phyloP scores from a whole-genome alignment of 164 flowering plant genomes.

The Annona cherimola region DNA sequence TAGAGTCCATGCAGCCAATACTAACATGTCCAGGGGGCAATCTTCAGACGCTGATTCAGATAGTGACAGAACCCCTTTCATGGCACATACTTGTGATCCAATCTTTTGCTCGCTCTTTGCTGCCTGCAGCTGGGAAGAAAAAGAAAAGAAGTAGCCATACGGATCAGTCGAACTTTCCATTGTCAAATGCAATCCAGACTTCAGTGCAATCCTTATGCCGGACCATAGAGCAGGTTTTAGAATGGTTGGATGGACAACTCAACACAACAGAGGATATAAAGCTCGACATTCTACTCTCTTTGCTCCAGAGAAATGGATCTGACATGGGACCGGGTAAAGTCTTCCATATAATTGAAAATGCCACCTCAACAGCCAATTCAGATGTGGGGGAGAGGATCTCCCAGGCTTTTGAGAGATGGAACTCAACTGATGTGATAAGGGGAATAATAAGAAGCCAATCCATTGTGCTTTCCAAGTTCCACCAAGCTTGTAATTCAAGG shows the following conservation, averaged over 20 bases:
- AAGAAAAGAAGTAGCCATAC: conserved; percentile 50
- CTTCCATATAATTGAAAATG: conserved; percentile 34
- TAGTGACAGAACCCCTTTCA: conserved; percentile 74
- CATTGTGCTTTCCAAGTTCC: conserved; percentile 36
- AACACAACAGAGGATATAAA: conserved; percentile 36
- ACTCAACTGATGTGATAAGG: conserved; percentile 42
- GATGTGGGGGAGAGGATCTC: conserved; percentile 48
- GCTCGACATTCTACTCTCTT: conserved; percentile 37
- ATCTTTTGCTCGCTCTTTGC: conserved; percentile 54
- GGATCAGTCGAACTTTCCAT: conserved; percentile 33
- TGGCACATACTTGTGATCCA: conserved; percentile 80
- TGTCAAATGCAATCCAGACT: conserved; percentile 29
- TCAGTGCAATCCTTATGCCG: conserved; percentile 40
- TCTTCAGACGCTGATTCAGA: conserved; percentile 44
- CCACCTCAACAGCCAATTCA: conserved; percentile 16
- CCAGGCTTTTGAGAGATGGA: conserved; percentile 51
- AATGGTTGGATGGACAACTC: conserved; percentile 47
- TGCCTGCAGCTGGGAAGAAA: conserved; percentile 74
- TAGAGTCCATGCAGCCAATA: conserved; percentile 30
- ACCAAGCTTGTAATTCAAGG: conserved; percentile 51
- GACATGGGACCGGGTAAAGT: conserved; percentile 59
- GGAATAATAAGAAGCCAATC: conserved; percentile 41
- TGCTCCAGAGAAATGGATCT: conserved; percentile 26
- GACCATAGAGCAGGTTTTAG: conserved; percentile 39
- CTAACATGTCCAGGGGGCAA: conserved; percentile 32